Base-by-base conservation (phyloP, 2,329 filamentous ascomycete species). In the Verticillium isaacii region DNA sequence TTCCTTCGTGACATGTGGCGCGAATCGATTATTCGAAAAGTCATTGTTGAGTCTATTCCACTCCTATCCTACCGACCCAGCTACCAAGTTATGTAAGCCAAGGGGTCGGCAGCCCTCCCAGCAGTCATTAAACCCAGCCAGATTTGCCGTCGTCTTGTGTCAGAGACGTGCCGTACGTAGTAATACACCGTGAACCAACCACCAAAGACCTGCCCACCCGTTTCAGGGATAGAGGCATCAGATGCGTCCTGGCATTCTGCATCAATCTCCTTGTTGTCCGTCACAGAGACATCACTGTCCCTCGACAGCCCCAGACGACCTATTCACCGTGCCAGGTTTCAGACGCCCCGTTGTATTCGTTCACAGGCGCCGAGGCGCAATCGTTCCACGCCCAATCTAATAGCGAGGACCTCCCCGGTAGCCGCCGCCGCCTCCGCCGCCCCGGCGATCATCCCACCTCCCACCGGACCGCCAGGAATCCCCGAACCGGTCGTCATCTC, bases 401-500 rank as follows among this genome's bases (percentile, higher is more conserved):
- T 66, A 58, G 41, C 65, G 64, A 54, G 55, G 9, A 32, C 55
- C 23, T 32, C 55, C 55, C 32, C 34, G 32, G 34, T 57, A 34
- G 55, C 34, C 29, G 54, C 34, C 63, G 60, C 41, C 54, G 36
- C 58, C 61, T 25, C 68, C 66, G 36, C 62, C 63, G 60, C 60
- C 56, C 39, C 65, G 25, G 52, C 63, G 58, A 36, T 59, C 45
- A 25, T 52, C 45, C 45, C 45, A 14, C 19, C 45, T n/a, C 17
- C 45, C 45, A 14, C 45, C 45, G 3, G n/a, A 11, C 19, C n/a
- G n/a, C 19, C 45, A 12, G 19, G 19, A 52, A 11, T 52, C 45
- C 19, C 45, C 45, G 45, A 52, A 52, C n/a, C 45, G 63, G 2
- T 66, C 65, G n/a, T 70, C 66, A 56, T 62, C 62, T 6, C 69